Evolutionary conservation across 2,329 filamentous ascomycete genomes (phyloP), one percentile per base, ranked within the genome.

Genomic region (Botrytis paeoniae): DNA sequence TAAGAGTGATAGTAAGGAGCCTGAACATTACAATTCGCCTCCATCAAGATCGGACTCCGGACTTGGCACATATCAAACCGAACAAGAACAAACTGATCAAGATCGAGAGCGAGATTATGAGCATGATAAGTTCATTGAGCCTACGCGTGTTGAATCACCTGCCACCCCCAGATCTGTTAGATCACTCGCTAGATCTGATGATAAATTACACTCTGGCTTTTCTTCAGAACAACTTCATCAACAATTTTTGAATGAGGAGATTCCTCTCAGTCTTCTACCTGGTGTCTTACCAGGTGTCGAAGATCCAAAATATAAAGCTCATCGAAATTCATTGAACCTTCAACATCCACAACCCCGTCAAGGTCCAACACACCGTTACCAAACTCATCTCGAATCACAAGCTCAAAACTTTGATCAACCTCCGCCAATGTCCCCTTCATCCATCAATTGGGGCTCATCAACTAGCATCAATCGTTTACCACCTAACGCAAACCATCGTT

Each of bases 21-120:
- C 54, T 41, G 65, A 73, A 29, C 71, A 57, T 43, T 62, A 32
- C 54, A 54, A 69, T 45, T 73, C 71, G 51, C 82, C 85, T 4
- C 85, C 85, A n/a, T 97, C 94, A 45, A 90, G 92, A 54, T 96
- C 94, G 16, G 92, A 89, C 0, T 96, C 93, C 0, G 92, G 94
- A 78, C 90, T 86, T 22, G 86, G 89, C 22, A 92, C 92, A 75
- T 88, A 69, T 37, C 64, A 43, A 41, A 71, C 70, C 20, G 70
- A 71, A n/a, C 70, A 69, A 48, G 62, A 72, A 9, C 70, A 39
- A 61, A 60, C 65, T 2, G 63, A 72, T 35, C 62, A 59, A 45
- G 70, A 72, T n/a, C 61, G 43, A 12, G 69, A 69, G 54, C 51
- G n/a, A 25, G 66, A 61, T 35, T 61, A 35, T 35, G 37, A 69